These are phyloP conservation scores for Fusarium nurragi DNA, from an alignment of 2,329 filamentous ascomycete species.

Conservation along the genomic window DNA sequence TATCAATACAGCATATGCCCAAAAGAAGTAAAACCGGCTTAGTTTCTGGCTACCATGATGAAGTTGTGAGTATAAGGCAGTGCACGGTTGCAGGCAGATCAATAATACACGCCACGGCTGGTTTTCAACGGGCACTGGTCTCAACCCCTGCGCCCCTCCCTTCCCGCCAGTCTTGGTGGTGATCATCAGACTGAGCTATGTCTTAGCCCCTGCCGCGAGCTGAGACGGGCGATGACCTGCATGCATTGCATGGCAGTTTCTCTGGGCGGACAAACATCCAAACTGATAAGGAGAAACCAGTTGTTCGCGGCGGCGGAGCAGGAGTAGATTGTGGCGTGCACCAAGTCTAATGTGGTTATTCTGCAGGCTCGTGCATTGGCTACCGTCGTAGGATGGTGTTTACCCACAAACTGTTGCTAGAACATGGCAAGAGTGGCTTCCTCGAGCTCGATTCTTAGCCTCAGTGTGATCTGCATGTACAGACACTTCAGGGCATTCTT, in stretches of 20 bases:
- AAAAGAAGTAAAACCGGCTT: neutral
- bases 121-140: conserved; percentile 12
- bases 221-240: neutral
- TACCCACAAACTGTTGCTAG: neutral
- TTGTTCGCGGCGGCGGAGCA: neutral
- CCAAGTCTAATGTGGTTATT: neutral
- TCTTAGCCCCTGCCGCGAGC: neutral
- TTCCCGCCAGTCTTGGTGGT: conserved; percentile 2
- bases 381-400: neutral
- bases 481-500: neutral
- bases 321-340: neutral
- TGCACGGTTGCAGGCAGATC: neutral
- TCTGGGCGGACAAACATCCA: neutral
- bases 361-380: neutral
- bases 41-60: neutral
- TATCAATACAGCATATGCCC: neutral
- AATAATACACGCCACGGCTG: conserved; percentile 6
- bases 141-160: conserved; percentile 12
- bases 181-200: neutral
- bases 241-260: neutral
- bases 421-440: neutral
- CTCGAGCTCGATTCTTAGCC: neutral
- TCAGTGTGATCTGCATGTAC: neutral
- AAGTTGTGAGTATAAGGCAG: neutral
- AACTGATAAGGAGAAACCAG: neutral